Evolutionary conservation across 306 rosid species (phyloP), one percentile per base, ranked within the genome.

Genomic region (Rubus idaeus): DNA sequence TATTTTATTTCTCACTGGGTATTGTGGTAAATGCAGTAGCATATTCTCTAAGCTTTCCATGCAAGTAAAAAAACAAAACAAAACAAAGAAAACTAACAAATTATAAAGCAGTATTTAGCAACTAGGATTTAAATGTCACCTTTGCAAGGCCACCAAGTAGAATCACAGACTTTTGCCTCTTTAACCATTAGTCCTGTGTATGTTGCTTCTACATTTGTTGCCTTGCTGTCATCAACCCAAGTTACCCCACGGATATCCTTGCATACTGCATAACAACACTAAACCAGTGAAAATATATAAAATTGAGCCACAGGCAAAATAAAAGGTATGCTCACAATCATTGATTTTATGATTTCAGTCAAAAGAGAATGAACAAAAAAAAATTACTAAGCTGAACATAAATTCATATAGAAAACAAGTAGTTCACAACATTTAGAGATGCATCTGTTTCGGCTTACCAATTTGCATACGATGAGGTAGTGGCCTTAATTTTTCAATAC

Each of bases 391-490:
- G 26, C 47, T 64, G 47, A 39, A 35, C 21, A 16, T 5, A 37
- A 14, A 10, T 18, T 39, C 8, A 6, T n/a, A 64, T n/a, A n/a
- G 20, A 20, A 58, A 16, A 57, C 14, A n/a, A 46, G 74, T 2
- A 46, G 13, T 30, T 57, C 52, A 58, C 16, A 6, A 47, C 42
- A 23, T 46, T 2, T 7, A 74, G 75, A 74, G 21, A 39, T 16
- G 10, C 42, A 50, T 81, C 46, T 56, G 55, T 61, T 68, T 53
- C 50, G 16, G 68, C 41, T 81, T 37, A 81, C 85, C 75, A 72
- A 70, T 81, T 71, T 81, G 75, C 81, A 81, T 81, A 40, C 81
- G 85, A 42, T 81, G 85, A 65, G 80, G 81, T 39, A 78, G 85
- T 30, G 75, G 23, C 74, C 64, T 71, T 70, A 81, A 66, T 6